phyloP scores from a whole-genome alignment of 176 grass and related monocot species.

The Phoenix roebelenii region DNA sequence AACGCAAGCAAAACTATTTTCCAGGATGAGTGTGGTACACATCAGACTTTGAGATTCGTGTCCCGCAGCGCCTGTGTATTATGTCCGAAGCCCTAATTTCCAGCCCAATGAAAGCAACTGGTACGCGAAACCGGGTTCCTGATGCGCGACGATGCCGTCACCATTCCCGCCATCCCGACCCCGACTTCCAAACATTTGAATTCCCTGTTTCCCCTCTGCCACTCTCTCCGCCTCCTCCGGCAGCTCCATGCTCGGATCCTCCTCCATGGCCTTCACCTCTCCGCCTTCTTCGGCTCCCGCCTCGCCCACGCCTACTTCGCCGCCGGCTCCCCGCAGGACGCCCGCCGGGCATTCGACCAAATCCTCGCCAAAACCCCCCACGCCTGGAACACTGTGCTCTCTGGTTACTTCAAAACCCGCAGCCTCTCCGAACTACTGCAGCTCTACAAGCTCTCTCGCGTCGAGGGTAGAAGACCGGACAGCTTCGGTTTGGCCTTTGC shows the following conservation, averaged over 20 bases:
- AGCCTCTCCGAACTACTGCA: constrained; percentile 3
- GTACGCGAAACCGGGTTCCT: too few relatives aligned
- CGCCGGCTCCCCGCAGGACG: not conserved
- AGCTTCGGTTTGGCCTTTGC: constrained; percentile 17
- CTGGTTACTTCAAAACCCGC: constrained; percentile 1
- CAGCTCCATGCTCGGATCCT: constrained; percentile 21
- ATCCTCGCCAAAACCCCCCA: not conserved
- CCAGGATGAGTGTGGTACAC: too few relatives aligned
- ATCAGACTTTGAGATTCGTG: too few relatives aligned
- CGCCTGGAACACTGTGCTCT: constrained; percentile 21
- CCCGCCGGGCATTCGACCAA: constrained; percentile 19
- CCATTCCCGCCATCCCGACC: too few relatives aligned
- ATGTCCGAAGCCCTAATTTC: too few relatives aligned
- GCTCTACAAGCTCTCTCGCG: constrained; percentile 1
- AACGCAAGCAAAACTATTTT: too few relatives aligned
- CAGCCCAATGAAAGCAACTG: too few relatives aligned
- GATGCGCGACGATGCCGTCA: too few relatives aligned
- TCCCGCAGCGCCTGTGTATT: too few relatives aligned
- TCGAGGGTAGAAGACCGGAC: constrained; percentile 3
- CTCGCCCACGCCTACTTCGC: constrained; percentile 19
- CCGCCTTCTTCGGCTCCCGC: constrained; percentile 14
- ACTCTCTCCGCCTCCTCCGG: constrained; percentile 4
- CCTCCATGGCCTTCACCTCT: constrained; percentile 7
- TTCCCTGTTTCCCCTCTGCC: constrained; percentile 5
- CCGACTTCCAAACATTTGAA: not conserved